Evolutionary conservation across 768 basidiomycete species (phyloP).

Genomic region (Suillus plorans): DNA sequence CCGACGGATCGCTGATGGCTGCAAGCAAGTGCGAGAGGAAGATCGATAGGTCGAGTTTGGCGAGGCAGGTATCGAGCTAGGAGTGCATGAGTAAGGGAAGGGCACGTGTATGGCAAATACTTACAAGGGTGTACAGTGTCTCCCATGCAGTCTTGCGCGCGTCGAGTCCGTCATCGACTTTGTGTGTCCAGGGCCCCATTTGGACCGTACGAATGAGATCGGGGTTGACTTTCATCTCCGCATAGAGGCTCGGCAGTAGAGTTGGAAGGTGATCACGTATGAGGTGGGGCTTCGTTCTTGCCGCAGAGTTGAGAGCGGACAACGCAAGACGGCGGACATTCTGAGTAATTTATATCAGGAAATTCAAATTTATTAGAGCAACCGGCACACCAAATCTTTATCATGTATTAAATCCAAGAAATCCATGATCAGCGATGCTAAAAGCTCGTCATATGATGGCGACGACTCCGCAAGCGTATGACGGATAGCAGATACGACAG

Average conservation of each 20-base stretch:
- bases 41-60: slow-evolving; percentile 82
- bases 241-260: slow-evolving; percentile 81
- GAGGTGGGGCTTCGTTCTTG: slow-evolving; percentile 91
- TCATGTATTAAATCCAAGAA: slow-evolving; percentile 93
- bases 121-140: slow-evolving; percentile 91
- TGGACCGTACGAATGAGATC: slow-evolving; percentile 86
- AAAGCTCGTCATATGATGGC: slow-evolving; percentile 83
- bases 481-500: slow-evolving; percentile 90
- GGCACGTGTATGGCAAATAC: slow-evolving; percentile 23
- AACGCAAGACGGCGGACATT: slow-evolving; percentile 88
- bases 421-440: slow-evolving; percentile 85
- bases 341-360: slow-evolving; percentile 39
- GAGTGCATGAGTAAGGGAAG: slow-evolving; percentile 1
- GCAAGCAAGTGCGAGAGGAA: slow-evolving; percentile 81
- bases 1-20: slow-evolving; percentile 85
- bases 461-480: slow-evolving; percentile 88
- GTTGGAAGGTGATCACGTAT: slow-evolving; percentile 78
- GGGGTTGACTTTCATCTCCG: slow-evolving; percentile 78
- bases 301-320: slow-evolving; percentile 91
- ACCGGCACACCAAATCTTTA: slow-evolving; percentile 66
- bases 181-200: slow-evolving; percentile 98
- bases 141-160: slow-evolving; percentile 97
- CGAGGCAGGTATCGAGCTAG: slow-evolving; percentile 89
- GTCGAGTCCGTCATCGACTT: slow-evolving; percentile 95
- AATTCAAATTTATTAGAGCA: not conserved